A percentile compares a stretch with the other conserved stretches of the same genome.
phyloP scores from a whole-genome alignment of 768 basidiomycete species.

The Tremella fuciformis region DNA sequence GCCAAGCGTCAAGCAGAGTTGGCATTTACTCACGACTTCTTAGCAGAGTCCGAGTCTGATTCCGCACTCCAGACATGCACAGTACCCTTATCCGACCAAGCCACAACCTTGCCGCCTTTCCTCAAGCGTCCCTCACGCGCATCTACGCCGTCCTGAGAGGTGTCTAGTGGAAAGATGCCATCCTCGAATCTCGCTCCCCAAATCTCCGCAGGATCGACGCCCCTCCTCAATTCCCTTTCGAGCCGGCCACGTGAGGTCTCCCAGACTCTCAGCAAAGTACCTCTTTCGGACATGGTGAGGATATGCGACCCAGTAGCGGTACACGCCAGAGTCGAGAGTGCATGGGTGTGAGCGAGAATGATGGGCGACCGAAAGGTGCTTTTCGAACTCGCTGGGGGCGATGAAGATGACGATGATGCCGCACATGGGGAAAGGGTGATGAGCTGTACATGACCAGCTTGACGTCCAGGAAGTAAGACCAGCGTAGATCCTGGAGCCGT shows the following conservation, averaged over 20 bases:
- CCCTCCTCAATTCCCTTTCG: slow-evolving; percentile 48
- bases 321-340: slow-evolving; percentile 43
- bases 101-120: slow-evolving; percentile 39
- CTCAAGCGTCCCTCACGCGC: slow-evolving; percentile 18
- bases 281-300: slow-evolving; percentile 47
- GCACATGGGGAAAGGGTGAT: slow-evolving; percentile 45
- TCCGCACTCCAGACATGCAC: slow-evolving; percentile 49
- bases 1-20: neutral
- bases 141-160: slow-evolving; percentile 5
- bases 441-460: slow-evolving; percentile 52
- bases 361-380: slow-evolving; percentile 49
- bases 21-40: neutral
- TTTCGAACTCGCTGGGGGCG: slow-evolving; percentile 4
- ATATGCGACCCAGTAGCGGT: slow-evolving; percentile 43
- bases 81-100: slow-evolving; percentile 54
- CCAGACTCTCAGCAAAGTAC: slow-evolving; percentile 51
- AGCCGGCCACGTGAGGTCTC: slow-evolving; percentile 42
- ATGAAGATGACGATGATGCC: slow-evolving; percentile 7
- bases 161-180: slow-evolving; percentile 5
- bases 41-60: neutral
- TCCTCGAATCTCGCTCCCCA: slow-evolving; percentile 47
- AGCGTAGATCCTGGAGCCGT: slow-evolving; percentile 40
- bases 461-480: slow-evolving; percentile 52
- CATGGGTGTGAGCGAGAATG: slow-evolving; percentile 49
- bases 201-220: slow-evolving; percentile 49